Evolutionary conservation across 495 filamentous ascomycete species (phyloP), one percentile per base, ranked within the genome.

Genomic region (Aspergillus bertholletiae): DNA sequence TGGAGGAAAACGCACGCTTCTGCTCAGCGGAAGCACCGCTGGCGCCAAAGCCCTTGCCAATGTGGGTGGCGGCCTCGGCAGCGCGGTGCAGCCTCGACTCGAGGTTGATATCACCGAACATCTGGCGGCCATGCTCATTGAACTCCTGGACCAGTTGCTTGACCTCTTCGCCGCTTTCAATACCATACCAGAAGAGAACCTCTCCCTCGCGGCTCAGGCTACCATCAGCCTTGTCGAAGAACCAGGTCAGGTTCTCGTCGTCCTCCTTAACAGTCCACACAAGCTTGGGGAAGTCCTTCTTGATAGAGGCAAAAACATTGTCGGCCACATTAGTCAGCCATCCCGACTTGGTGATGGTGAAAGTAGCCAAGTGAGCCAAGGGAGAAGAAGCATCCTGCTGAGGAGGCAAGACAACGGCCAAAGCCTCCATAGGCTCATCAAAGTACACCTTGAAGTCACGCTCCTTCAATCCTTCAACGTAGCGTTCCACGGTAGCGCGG

Each of bases 191-290:
- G 79, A 97, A 97, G 68, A 97, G 86, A 32, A 97, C 90, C 62
- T 95, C 86, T 50, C 90, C 90, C 48, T 89, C 83, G 28, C 84
- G 82, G 43, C 88, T 88, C 54, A 97, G 77, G 71, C 89, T 96
- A 45, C 95, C 95, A 55, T 96, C 90, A 8, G 94, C 88, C 78
- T 96, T 96, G 74, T 96, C 93, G 58, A 95, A 96, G 78, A 97
- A 97, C 94, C 94, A 98, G 24, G 89, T 91, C 62, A 98, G 78
- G 69, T 97, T 97, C 80, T 97, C 95, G 58, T 98, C 94, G 56
- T 94, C 89, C 61, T 91, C 87, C 75, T 90, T 92, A 39, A 97
- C 94, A n/a, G 91, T 96, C 93, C 94, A 98, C 30, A 92, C 86
- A 50, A 97, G 82, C 74, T 87, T 92, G 56, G 89, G 84, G 67